A percentile compares a stretch with the other conserved stretches of the same genome.
Conservation (phyloP, 768 basidiomycete genomes). For the Cytidiella melzeri region DNA sequence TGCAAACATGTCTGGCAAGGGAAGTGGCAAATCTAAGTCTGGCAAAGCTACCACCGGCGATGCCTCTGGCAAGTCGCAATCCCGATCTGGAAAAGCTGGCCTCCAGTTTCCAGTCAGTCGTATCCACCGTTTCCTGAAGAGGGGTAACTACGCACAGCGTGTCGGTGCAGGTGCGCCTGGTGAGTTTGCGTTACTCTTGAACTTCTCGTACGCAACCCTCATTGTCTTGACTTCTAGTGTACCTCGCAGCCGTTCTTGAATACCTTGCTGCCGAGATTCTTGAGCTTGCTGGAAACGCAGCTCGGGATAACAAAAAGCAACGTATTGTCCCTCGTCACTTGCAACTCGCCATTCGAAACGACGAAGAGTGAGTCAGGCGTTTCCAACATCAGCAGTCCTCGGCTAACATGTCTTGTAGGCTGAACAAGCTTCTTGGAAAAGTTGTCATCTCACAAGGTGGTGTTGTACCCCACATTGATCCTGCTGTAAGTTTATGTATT, state of each 20-base stretch:
- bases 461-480: conserved; percentile 79
- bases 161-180: conserved; percentile 86
- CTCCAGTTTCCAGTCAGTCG: conserved; percentile 91
- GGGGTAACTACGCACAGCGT: conserved; percentile 81
- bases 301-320: conserved; percentile 89
- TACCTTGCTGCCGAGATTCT: conserved; percentile 92
- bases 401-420: conserved; percentile 28
- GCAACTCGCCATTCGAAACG: conserved; percentile 91
- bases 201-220: background rate
- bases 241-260: conserved; percentile 89
- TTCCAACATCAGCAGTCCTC: background rate
- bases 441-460: conserved; percentile 96
- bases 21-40: conserved; percentile 57
- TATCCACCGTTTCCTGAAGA: conserved; percentile 85
- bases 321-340: conserved; percentile 95
- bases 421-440: conserved; percentile 66
- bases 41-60: conserved; percentile 49
- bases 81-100: conserved; percentile 70
- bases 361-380: conserved; percentile 62
- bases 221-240: conserved; percentile 42
- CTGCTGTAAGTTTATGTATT: conserved; percentile 34
- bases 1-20: conserved; percentile 37
- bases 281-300: conserved; percentile 87
- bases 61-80: conserved; percentile 46
- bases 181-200: conserved; percentile 24